phyloP scores from a whole-genome alignment of 805 yeast species.

The Candida glaebosa region DNA sequence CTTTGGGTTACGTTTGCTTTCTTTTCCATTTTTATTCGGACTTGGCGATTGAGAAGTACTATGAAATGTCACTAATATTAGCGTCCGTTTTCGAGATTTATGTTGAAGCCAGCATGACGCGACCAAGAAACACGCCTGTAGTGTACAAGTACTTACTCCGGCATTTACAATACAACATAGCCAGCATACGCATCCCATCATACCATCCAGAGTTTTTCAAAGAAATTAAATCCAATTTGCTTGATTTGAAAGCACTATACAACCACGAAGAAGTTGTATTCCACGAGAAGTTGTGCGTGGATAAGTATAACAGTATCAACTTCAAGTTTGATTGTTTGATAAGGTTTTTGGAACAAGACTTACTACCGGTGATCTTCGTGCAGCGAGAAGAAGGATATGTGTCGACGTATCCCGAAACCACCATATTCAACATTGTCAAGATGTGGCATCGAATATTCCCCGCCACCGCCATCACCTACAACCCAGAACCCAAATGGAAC shows the following conservation, averaged over 20 bases:
- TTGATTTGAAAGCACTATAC: constrained; percentile 10
- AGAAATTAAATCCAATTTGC: constrained; percentile 16
- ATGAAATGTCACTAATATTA: background rate
- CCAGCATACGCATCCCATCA: constrained; percentile 20
- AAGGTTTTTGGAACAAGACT: constrained; percentile 12
- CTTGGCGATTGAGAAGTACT: constrained; percentile 1
- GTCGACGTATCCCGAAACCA: constrained; percentile 17
- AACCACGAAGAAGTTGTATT: constrained; percentile 2
- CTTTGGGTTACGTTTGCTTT: constrained; percentile 2
- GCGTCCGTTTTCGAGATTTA: background rate
- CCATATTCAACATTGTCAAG: constrained; percentile 16
- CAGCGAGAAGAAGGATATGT: constrained; percentile 13
- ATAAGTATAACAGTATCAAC: constrained; percentile 5
- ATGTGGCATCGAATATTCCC: constrained; percentile 21
- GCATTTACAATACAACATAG: constrained; percentile 11
- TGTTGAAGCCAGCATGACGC: background rate
- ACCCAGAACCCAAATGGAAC: background rate
- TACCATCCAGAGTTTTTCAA: constrained; percentile 20
- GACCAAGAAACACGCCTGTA: background rate
- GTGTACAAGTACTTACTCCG: constrained; percentile 8
- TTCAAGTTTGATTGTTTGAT: constrained; percentile 14
- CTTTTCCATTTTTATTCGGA: constrained; percentile 3
- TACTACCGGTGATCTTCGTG: constrained; percentile 15
- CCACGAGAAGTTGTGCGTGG: background rate
- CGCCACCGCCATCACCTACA: constrained; percentile 11